Base-by-base conservation (phyloP, 1,139 yeast genomes). In the Candida tunisiensis region DNA sequence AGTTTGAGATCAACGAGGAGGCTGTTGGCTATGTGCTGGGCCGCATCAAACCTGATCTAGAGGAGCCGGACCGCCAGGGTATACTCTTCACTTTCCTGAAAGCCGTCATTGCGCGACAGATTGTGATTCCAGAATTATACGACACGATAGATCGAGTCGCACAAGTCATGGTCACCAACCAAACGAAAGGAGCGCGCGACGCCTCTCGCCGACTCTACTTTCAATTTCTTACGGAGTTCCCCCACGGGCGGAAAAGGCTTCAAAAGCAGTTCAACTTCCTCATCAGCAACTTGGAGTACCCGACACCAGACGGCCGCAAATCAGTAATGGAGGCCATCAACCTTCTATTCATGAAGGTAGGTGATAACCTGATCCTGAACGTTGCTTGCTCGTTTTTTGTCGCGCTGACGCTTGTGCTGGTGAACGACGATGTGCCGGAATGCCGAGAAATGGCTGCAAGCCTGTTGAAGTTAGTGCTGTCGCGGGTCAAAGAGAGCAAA, bases 141-240 rank as follows among this genome's bases (percentile, higher is more conserved):
- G 96, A 85, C 40, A 65, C 78, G 4, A 74, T 88, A 75, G 93
- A 80, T 35, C 64, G 64, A 28, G 75, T 85, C 3, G 65, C 92
- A 3, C 69, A 71, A 34, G 75, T 83, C 19, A 79, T 91, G 94
- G 73, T 88, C 16, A 88, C 93, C 1, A 82, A 80, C 47, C 94
- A 83, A 36, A 64, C 88, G 8, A 68, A 68, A 31, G 83, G 75
- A 42, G 78, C 85, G 28, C 65, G 98, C 34, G 91, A 79, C 42
- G 73, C 79, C 53, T 73, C 96, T 7, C 67, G 96, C 49, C 67
- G 80, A 37, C 72, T 79, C 1, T 91, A 72, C 48, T 78, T 72
- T 49, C 88, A 74, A 44, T 91, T 88, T 42, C 55, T 88, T 42
- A 78, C 85, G 74, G 94, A 83, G 42, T 88, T 80, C 44, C 96